A percentile compares a stretch with the other conserved stretches of the same genome.
phyloP scores from a whole-genome alignment of 352 stramenopile genomes.

The Pythium vanterpoolii region DNA sequence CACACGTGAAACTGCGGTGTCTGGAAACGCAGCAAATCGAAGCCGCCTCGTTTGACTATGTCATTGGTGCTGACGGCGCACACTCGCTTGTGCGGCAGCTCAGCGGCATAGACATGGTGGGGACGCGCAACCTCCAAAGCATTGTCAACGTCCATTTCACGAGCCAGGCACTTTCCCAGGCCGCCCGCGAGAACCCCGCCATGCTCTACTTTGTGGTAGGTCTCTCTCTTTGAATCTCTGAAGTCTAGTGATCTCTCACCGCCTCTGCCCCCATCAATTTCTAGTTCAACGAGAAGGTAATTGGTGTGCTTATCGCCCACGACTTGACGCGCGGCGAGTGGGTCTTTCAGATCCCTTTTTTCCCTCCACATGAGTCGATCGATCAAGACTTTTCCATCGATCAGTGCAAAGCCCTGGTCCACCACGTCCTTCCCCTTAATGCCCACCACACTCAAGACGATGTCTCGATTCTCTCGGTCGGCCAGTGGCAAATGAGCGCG shows the following conservation, averaged over 20 bases:
- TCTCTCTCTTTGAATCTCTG: background rate
- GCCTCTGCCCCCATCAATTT: background rate
- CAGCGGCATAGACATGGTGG: slow-evolving; percentile 68
- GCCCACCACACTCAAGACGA: slow-evolving; percentile 33
- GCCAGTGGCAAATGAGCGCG: slow-evolving; percentile 92
- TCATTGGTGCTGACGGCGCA: slow-evolving; percentile 90
- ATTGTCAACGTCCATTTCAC: slow-evolving; percentile 95
- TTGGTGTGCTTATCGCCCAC: slow-evolving; percentile 93
- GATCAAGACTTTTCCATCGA: slow-evolving; percentile 51
- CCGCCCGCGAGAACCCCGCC: slow-evolving; percentile 58
- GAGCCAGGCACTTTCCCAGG: slow-evolving; percentile 58
- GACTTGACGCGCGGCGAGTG: slow-evolving; percentile 86
- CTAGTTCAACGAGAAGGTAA: slow-evolving; percentile 80
- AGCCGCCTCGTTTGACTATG: slow-evolving; percentile 59
- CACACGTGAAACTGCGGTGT: slow-evolving; percentile 29
- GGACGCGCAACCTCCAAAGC: slow-evolving; percentile 81
- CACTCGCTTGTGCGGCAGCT: slow-evolving; percentile 79
- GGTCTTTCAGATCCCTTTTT: slow-evolving; percentile 92
- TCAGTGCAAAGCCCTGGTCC: slow-evolving; percentile 57
- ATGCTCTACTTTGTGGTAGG: slow-evolving; percentile 95
- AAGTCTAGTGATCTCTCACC: background rate
- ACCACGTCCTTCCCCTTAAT: slow-evolving; percentile 39
- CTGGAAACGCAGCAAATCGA: slow-evolving; percentile 44
- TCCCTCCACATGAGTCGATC: slow-evolving; percentile 81
- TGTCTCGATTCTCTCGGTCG: slow-evolving; percentile 78